Percentiles rank a stretch among this genome's conserved stretches.
These are phyloP conservation scores for Teratosphaeria viscida DNA, from an alignment of 2,329 filamentous ascomycete species.

Conservation along the genomic window DNA sequence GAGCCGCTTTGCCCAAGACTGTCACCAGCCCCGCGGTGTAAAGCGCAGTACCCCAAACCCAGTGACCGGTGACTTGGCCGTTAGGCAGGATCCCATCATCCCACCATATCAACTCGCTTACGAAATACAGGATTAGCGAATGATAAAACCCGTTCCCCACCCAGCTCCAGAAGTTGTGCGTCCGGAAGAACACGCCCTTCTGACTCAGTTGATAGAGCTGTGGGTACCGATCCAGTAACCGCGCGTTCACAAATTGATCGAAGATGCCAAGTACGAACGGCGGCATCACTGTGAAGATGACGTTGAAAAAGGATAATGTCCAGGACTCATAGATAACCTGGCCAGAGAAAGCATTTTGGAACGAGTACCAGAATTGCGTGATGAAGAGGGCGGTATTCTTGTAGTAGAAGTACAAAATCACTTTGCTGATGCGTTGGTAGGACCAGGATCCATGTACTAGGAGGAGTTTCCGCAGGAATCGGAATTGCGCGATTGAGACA, in stretches of 20 bases:
- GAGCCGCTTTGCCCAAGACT: constrained; percentile 84
- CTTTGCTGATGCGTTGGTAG: constrained; percentile 92
- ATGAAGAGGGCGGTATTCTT: constrained; percentile 98
- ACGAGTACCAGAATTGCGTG: constrained; percentile 97
- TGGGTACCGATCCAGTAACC: constrained; percentile 86
- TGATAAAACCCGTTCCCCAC: constrained; percentile 92
- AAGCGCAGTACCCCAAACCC: constrained; percentile 93
- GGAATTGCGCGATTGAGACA: constrained; percentile 91
- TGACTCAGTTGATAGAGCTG: constrained; percentile 92
- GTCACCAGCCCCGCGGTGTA: constrained; percentile 92
- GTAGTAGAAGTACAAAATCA: constrained; percentile 97
- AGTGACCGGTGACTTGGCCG: constrained; percentile 79
- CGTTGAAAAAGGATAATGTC: constrained; percentile 99
- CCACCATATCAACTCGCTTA: constrained; percentile 69
- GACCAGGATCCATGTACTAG: constrained; percentile 96
- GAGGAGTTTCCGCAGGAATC: constrained; percentile 84
- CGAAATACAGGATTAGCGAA: constrained; percentile 83
- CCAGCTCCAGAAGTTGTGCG: constrained; percentile 89
- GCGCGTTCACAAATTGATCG: constrained; percentile 93
- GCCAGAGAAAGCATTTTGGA: constrained; percentile 96
- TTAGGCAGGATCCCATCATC: constrained; percentile 68
- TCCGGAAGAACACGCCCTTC: constrained; percentile 84
- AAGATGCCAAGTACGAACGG: constrained; percentile 92
- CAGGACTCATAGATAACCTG: constrained; percentile 98
- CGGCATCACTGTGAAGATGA: constrained; percentile 90